Base-by-base conservation (phyloP, 2,329 filamentous ascomycete species). In the Aspergillus niger region DNA sequence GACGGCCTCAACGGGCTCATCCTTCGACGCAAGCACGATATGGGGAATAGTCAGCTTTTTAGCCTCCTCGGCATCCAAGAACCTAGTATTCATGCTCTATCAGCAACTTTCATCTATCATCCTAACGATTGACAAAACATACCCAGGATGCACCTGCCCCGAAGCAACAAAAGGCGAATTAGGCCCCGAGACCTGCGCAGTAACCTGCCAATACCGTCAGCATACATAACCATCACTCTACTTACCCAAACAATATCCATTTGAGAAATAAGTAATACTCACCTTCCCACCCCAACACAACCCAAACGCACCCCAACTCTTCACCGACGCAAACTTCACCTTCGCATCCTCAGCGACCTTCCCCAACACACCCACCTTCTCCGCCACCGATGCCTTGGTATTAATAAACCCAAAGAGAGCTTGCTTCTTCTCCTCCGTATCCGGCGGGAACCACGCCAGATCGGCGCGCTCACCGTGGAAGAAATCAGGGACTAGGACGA, bases 231-330 rank as follows among this genome's bases (percentile, higher is more conserved):
- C 32, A 36, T 36, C 32, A 36, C 26, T 5, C 26, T 7, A 26
- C 24, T 3, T 36, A 5, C 5, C 3, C 7, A 2, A 39, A 30
- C 8, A 11, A 8, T 44, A 47, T 17, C 2, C 20, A 20, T 20
- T 20, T 2, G 2, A 20, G 20, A 20, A 20, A 20, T 20, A 20
- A 20, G 20, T 20, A 32, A 30, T 5, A 20, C 83, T 81, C 8
- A 89, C 84, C 78, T 91, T 91, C 66, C 87, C 88, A 65, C 89
- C 89, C 88, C 87, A 91, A 79, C 89, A 91, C 74, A 83, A 85
- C 75, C 88, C 88, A 47, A 89, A 66, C 54, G 86, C 77, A n/a
- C 78, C 87, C 81, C 85, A 87, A 55, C 81, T 83, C 70, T 82
- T 80, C 65, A 90, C 81, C 22, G 76, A 74, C 0, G 85, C 79